Base-by-base conservation (phyloP, 139 green algal species). In the Chlorella sp. region DNA sequence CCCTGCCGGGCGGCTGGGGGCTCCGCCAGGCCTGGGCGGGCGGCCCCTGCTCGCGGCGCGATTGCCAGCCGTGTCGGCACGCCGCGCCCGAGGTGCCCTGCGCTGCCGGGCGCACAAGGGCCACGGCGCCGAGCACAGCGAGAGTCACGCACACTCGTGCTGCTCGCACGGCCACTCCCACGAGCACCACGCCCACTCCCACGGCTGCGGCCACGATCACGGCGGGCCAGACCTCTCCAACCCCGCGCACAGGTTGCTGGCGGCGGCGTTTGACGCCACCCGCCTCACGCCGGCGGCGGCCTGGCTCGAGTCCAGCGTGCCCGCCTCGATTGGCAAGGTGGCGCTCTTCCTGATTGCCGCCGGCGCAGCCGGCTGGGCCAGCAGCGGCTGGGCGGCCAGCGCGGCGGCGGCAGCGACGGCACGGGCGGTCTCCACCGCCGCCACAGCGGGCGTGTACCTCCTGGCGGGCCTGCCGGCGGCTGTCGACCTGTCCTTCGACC, bases 391-490 rank as follows among this genome's bases (percentile, higher is more conserved):
- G 39, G 68, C 51, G 3, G 26, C 81, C 3, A 39, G 55, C 26
- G 81, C 81, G 30, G 80, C 80, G 25, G 69, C 69, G 16, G 65
- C 80, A 34, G 34, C 30, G 20, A 26, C 69, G 23, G 81, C 69
- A 17, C 69, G 69, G 18, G 6, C 15, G 23, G 3, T 87, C 12
- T 51, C 74, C 21, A 39, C 36, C 2, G 86, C 85, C 38, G 72
- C 74, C 30, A 89, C 76, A 20, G 71, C 69, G 0, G 57, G 44
- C 1, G 81, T 91, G 3, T 93, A 87, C 32, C 1, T 87, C 4
- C 72, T 96, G 21, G 87, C 74, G 7, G 89, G 86, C 60, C 79
- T 87, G 20, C 85, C 91, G 3, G 88, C 85, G 4, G 47, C 74
- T 1, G 73, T 91, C 39, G 87, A 90, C 1, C 82, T 93, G 9